Base-by-base conservation (phyloP, 495 filamentous ascomycete species). In the Penicillium lividum region DNA sequence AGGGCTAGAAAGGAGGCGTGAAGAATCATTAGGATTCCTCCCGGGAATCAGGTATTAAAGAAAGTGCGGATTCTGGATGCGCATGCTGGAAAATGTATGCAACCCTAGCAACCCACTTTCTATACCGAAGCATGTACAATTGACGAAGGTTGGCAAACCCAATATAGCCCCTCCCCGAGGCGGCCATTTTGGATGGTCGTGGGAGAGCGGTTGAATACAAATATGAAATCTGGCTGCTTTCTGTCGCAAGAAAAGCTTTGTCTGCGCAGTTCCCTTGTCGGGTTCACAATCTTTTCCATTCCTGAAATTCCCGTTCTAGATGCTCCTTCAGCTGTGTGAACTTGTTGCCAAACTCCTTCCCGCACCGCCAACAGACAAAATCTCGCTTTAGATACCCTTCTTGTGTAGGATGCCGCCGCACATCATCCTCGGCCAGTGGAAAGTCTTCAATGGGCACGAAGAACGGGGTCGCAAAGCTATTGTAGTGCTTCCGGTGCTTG, bases 401-500 rank as follows among this genome's bases (percentile, higher is more conserved):
- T 53, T 67, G 56, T 4, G 72, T 78, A 7, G 82, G 78, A 61
- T 85, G 68, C 56, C 86, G 74, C 42, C 89, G 76, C 51, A 61
- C 61, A 68, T 92, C 89, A 46, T 86, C 78, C 46, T 73, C 49
- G 0, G 77, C 78, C 36, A 97, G 73, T 15, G 94, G 94, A 53
- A 96, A 93, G 51, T 90, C 89, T 18, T 85, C 86, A n/a, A 98
- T 61, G 25, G 80, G 76, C 3, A 97, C 80, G 28, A 98, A 87
- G 68, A 98, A 98, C n/a, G 81, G 79, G 34, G 92, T 96, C 22
- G 85, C 81, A 73, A 98, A 97, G 61, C 86, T 91, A 67, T 92
- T 93, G 73, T 97, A 98, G 76, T 98, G 94, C 68, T 92, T 95
- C 54, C 83, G 76, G 66, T 92, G 86, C 73, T 89, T 90, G 66